Conservation (phyloP, 1,284 basidiomycete genomes). For the Laetiporus sulphureus region DNA sequence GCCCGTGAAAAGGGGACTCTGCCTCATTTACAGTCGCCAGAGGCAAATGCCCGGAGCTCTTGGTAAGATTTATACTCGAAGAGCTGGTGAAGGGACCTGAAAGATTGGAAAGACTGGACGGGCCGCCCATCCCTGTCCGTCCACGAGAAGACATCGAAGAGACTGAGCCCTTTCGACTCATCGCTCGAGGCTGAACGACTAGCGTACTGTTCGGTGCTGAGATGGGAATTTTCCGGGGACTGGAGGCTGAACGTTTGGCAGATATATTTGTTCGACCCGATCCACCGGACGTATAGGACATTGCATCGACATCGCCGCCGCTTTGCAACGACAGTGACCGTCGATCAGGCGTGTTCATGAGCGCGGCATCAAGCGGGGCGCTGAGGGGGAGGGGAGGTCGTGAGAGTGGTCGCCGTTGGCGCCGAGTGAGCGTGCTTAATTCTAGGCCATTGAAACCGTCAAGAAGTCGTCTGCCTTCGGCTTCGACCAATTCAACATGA, state of each 20-base stretch:
- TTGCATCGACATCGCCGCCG: slow-evolving; percentile 33
- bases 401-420: slow-evolving; percentile 32
- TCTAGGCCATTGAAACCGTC: slow-evolving; percentile 74
- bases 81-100: slow-evolving; percentile 35
- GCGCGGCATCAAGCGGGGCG: slow-evolving; percentile 10
- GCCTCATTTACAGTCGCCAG: slow-evolving; percentile 46
- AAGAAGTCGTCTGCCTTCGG: slow-evolving; percentile 57
- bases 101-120: slow-evolving; percentile 17
- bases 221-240: slow-evolving; percentile 32
- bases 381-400: slow-evolving; percentile 15
- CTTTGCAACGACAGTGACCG: slow-evolving; percentile 18
- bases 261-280: slow-evolving; percentile 41
- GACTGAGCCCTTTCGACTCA: slow-evolving; percentile 42
- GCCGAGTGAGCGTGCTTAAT: slow-evolving; percentile 54
- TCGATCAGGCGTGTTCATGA: slow-evolving; percentile 10
- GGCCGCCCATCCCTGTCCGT: slow-evolving; percentile 11
- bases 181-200: slow-evolving; percentile 17
- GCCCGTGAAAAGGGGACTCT: slow-evolving; percentile 20
- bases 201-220: slow-evolving; percentile 19
- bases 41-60: slow-evolving; percentile 41
- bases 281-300: slow-evolving; percentile 45
- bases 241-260: slow-evolving; percentile 24
- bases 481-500: slow-evolving; percentile 61
- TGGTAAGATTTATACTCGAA: slow-evolving; percentile 38
- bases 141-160: slow-evolving; percentile 42